Conservation (phyloP, 108 stramenopile species). For the Hondaea fermentalgiana region DNA sequence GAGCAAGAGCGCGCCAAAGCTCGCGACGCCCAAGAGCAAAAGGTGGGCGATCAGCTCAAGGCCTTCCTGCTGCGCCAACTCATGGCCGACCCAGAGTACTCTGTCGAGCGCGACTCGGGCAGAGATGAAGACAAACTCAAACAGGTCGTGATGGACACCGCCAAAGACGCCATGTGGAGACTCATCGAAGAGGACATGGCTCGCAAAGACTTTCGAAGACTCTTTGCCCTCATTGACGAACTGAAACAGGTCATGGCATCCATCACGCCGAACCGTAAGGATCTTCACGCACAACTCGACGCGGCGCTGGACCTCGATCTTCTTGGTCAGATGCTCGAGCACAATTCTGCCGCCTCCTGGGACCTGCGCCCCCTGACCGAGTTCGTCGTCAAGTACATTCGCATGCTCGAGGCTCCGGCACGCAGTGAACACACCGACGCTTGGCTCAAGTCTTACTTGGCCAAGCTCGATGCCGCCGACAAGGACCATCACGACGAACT, state of each 20-base stretch:
- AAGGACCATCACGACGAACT: neutral
- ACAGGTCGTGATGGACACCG: neutral
- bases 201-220: neutral
- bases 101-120: neutral
- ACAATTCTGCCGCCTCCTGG: neutral
- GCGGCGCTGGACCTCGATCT: neutral
- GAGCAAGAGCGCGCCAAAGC: too few relatives aligned
- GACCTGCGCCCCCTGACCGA: neutral
- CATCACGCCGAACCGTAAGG: neutral
- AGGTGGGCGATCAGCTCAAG: neutral
- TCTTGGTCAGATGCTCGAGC: neutral
- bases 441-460: neutral
- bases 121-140: neutral
- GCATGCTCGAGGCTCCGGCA: slow-evolving; percentile 13
- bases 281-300: neutral
- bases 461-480: neutral
- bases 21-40: too few relatives aligned
- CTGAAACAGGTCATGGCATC: neutral
- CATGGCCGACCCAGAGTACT: neutral
- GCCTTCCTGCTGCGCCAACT: neutral
- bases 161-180: neutral
- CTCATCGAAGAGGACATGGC: neutral
- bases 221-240: neutral
- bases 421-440: neutral
- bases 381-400: neutral